These are phyloP conservation scores for Cystobasidiopsis lactophilus DNA, from an alignment of 768 basidiomycete genomes.

Conservation along the genomic window DNA sequence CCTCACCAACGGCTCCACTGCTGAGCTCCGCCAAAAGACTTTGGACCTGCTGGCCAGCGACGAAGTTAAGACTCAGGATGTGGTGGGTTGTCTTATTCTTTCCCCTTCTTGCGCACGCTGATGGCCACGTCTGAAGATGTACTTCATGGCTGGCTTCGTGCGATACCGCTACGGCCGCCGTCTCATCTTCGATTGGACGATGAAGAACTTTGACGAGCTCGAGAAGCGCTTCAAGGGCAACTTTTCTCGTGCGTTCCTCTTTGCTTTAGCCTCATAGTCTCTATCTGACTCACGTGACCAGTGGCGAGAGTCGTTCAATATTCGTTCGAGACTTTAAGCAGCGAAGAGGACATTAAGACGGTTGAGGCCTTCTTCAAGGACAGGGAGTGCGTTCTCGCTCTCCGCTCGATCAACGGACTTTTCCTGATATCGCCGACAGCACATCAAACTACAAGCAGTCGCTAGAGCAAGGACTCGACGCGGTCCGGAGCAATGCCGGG, in stretches of 20 bases:
- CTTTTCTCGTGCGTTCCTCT: slow-evolving; percentile 29
- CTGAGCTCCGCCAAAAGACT: slow-evolving; percentile 30
- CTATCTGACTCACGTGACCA: neutral
- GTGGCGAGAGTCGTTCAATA: slow-evolving; percentile 22
- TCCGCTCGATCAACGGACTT: no score
- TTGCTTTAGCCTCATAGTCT: neutral
- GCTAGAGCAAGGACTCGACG: slow-evolving; percentile 46
- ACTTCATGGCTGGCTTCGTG: slow-evolving; percentile 38
- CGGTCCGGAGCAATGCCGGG: slow-evolving; percentile 37
- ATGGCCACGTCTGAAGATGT: slow-evolving; percentile 30
- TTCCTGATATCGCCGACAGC: no score
- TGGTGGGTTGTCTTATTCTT: slow-evolving; percentile 17
- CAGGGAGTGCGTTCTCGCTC: slow-evolving; percentile 19
- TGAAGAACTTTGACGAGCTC: slow-evolving; percentile 5
- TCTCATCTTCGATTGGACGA: slow-evolving; percentile 34
- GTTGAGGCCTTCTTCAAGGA: slow-evolving; percentile 57
- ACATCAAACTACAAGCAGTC: slow-evolving; percentile 42
- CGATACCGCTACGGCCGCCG: slow-evolving; percentile 38
- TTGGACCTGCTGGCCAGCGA: slow-evolving; percentile 29
- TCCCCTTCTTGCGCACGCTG: slow-evolving; percentile 10
- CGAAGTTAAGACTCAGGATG: slow-evolving; percentile 30
- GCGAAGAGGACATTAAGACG: slow-evolving; percentile 40
- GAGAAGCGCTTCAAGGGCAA: slow-evolving; percentile 51
- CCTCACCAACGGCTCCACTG: slow-evolving; percentile 40
- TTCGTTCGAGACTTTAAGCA: slow-evolving; percentile 35